Conservation (phyloP, 345 rosid genomes). For the Angophora floribunda region DNA sequence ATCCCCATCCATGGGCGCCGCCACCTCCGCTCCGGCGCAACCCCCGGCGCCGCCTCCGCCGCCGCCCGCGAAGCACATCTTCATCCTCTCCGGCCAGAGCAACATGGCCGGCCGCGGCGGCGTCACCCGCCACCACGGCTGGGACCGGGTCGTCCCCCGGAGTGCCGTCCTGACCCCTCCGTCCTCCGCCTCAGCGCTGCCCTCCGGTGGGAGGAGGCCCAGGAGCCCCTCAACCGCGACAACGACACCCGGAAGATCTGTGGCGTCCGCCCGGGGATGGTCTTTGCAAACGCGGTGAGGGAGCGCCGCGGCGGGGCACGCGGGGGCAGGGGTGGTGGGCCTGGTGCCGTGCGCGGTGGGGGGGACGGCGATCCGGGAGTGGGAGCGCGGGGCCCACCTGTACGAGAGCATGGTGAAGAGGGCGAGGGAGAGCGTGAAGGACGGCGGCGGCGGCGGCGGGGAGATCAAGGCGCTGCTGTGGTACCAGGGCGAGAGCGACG, state of each 20-base stretch:
- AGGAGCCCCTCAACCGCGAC: constrained; percentile 74
- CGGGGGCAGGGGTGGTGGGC: constrained; percentile 15
- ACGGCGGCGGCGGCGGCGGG: constrained; percentile 40
- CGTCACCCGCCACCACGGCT: constrained; percentile 41
- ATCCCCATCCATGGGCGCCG: background rate
- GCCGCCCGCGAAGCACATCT: constrained; percentile 28
- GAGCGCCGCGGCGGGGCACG: background rate
- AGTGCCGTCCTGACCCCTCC: constrained; percentile 43
- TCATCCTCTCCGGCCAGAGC: constrained; percentile 89
- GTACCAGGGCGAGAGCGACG: constrained; percentile 96
- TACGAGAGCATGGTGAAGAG: constrained; percentile 71
- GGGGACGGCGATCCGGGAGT: constrained; percentile 75
- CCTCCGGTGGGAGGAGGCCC: constrained; percentile 64
- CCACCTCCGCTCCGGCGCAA: background rate
- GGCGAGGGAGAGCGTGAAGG: constrained; percentile 38
- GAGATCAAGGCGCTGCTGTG: constrained; percentile 70
- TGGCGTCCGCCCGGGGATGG: constrained; percentile 91
- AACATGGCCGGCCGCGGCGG: constrained; percentile 96
- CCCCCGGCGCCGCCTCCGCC: background rate
- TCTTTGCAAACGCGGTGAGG: constrained; percentile 55
- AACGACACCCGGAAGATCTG: constrained; percentile 60
- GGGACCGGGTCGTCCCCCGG: constrained; percentile 61
- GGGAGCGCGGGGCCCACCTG: constrained; percentile 66
- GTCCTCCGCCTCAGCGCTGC: constrained; percentile 51
- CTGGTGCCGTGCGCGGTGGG: constrained; percentile 88